Conservation (phyloP, 257 asterid genomes). For the Osmanthus fragrans region DNA sequence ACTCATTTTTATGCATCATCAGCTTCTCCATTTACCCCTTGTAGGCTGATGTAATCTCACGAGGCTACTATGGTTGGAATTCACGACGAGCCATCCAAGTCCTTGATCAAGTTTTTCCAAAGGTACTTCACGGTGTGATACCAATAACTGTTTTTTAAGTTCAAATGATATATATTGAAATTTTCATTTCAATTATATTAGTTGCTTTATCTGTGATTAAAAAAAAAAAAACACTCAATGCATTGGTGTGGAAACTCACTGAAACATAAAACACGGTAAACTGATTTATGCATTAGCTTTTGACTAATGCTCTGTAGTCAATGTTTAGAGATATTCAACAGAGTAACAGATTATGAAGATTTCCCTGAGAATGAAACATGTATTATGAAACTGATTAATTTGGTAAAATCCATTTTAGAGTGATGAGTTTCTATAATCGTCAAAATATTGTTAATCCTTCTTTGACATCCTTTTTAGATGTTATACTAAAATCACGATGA, state of each 20-base stretch:
- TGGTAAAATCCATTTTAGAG: not conserved
- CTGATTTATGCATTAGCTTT: constrained; percentile 1
- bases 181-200: not conserved
- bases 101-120: constrained; percentile 83
- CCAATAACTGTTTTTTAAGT: not conserved
- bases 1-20: not conserved
- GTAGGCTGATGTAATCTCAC: constrained; percentile 75
- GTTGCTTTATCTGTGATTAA: not conserved
- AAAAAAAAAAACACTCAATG: not conserved
- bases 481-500: not conserved
- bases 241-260: not conserved
- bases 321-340: not conserved
- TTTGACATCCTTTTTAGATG: not conserved
- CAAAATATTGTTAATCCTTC: not conserved
- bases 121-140: constrained; percentile 44
- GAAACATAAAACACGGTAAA: not conserved
- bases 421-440: not conserved
- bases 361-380: not conserved
- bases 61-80: constrained; percentile 96
- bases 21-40: constrained; percentile 12
- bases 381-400: not conserved
- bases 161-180: not conserved
- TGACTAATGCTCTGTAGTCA: not conserved
- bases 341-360: not conserved
- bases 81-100: constrained; percentile 81